These are phyloP conservation scores for Cystobasidiopsis lactophilus DNA, from an alignment of 768 basidiomycete species.

Conservation along the genomic window DNA sequence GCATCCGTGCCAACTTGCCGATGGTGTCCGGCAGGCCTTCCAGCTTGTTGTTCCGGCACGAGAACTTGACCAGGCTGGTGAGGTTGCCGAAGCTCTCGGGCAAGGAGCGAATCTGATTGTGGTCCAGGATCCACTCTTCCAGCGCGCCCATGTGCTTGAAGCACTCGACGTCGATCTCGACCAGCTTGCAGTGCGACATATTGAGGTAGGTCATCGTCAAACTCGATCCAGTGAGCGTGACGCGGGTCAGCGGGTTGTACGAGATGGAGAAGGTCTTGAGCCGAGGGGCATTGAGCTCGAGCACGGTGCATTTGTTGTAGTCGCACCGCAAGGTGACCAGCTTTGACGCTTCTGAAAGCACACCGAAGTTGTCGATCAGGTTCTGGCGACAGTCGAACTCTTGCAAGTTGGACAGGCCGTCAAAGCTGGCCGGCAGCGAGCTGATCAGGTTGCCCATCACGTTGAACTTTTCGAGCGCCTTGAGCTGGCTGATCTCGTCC, in stretches of 20 bases:
- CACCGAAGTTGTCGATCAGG: slow-evolving; percentile 47
- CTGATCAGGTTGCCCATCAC: slow-evolving; percentile 70
- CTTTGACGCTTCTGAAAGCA: slow-evolving; percentile 45
- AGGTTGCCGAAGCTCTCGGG: slow-evolving; percentile 67
- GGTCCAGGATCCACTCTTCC: slow-evolving; percentile 47
- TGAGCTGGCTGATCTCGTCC: slow-evolving; percentile 48
- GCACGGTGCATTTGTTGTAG: slow-evolving; percentile 56
- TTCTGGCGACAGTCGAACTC: slow-evolving; percentile 73
- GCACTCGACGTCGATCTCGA: slow-evolving; percentile 48
- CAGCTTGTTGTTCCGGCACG: slow-evolving; percentile 79
- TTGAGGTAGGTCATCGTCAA: slow-evolving; percentile 51
- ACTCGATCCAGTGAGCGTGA: slow-evolving; percentile 35
- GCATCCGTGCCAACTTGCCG: slow-evolving; percentile 50
- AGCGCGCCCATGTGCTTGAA: slow-evolving; percentile 53
- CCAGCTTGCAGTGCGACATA: slow-evolving; percentile 69
- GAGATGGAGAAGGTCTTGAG: slow-evolving; percentile 50
- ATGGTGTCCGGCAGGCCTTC: slow-evolving; percentile 51
- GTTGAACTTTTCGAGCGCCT: slow-evolving; percentile 44
- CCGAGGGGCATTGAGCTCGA: slow-evolving; percentile 53
- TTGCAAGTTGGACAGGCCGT: slow-evolving; percentile 37
- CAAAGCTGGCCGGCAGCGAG: slow-evolving; percentile 43
- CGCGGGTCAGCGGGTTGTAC: slow-evolving; percentile 64
- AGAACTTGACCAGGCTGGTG: slow-evolving; percentile 43
- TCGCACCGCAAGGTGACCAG: slow-evolving; percentile 51
- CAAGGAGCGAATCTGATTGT: slow-evolving; percentile 63